Evolutionary conservation across 2,329 filamentous ascomycete genomes (phyloP).

Genomic region (Penicillium sp.): DNA sequence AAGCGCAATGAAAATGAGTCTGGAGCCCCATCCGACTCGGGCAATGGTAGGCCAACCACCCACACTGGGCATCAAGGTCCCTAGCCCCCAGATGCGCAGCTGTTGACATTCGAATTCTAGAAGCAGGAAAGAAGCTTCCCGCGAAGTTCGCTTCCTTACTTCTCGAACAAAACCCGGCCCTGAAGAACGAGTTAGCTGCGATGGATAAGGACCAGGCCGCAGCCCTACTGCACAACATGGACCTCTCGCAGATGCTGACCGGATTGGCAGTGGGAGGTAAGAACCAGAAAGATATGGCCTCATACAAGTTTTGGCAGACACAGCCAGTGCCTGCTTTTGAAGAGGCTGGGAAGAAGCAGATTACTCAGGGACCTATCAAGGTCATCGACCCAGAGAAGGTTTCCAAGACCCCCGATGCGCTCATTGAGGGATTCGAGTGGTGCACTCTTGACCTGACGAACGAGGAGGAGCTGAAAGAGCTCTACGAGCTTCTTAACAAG

Average conservation of each 20-base stretch:
- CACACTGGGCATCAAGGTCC: too few relatives aligned
- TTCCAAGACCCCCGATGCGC: conserved; percentile 68
- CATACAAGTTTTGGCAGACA: conserved; percentile 98
- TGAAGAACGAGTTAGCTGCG: conserved; percentile 70
- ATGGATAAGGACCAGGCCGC: conserved; percentile 61
- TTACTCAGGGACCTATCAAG: conserved; percentile 80
- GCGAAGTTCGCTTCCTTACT: conserved; percentile 41
- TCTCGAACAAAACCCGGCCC: conserved; percentile 56
- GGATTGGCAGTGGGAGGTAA: conserved; percentile 70
- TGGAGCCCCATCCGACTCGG: not conserved
- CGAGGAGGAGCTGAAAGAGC: conserved; percentile 75
- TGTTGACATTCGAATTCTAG: conserved; percentile 10
- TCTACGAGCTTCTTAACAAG: conserved; percentile 84
- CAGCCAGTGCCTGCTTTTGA: conserved; percentile 87
- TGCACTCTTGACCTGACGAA: conserved; percentile 81
- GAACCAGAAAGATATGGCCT: conserved; percentile 93
- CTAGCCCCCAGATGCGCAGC: not conserved
- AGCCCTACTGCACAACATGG: conserved; percentile 51
- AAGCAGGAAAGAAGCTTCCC: conserved; percentile 32
- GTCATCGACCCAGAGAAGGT: conserved; percentile 75
- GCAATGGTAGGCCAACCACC: conserved; percentile 9
- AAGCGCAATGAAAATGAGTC: conserved; percentile 18
- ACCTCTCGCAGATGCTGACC: conserved; percentile 49
- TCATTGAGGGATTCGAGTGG: conserved; percentile 90
- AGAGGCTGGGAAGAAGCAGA: conserved; percentile 44